phyloP scores from a whole-genome alignment of 192 early-diverging fungal species.

The Jimgerdemannia flammicorona region DNA sequence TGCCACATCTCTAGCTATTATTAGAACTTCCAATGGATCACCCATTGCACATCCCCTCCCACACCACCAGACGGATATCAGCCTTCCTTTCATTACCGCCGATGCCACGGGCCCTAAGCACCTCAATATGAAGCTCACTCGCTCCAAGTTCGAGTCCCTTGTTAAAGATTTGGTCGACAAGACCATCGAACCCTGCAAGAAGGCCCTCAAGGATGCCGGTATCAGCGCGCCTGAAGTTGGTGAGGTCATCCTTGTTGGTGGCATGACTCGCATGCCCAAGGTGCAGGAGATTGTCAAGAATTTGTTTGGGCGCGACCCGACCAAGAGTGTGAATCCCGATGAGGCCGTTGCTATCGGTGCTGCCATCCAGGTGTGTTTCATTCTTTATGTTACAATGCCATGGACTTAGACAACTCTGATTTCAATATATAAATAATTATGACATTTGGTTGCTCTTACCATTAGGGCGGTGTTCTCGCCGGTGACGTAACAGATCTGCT shows the following conservation, averaged over 20 bases:
- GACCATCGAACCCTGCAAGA: slow-evolving; percentile 85
- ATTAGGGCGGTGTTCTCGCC: slow-evolving; percentile 82
- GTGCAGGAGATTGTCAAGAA: slow-evolving; percentile 85
- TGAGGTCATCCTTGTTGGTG: slow-evolving; percentile 96
- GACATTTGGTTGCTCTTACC: too few relatives aligned
- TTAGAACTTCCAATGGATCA: too few relatives aligned
- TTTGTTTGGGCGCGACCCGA: slow-evolving; percentile 84
- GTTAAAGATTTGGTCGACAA: slow-evolving; percentile 68
- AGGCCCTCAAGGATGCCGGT: slow-evolving; percentile 85
- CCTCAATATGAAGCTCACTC: slow-evolving; percentile 85
- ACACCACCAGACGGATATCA: slow-evolving; percentile 82
- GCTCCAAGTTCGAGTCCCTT: slow-evolving; percentile 78
- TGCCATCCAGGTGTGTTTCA: slow-evolving; percentile 79
- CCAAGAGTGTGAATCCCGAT: slow-evolving; percentile 95
- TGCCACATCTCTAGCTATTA: slow-evolving; percentile 22
- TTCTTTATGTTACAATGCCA: background rate
- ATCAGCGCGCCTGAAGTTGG: slow-evolving; percentile 70
- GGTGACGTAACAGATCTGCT: slow-evolving; percentile 92
- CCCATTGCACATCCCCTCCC: background rate
- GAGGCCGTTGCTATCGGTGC: slow-evolving; percentile 97
- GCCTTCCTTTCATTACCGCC: slow-evolving; percentile 93
- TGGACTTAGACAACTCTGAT: too few relatives aligned
- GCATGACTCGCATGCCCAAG: slow-evolving; percentile 95
- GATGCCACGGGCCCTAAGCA: slow-evolving; percentile 91
- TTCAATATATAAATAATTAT: too few relatives aligned